Evolutionary conservation across 352 stramenopile species (phyloP), one percentile per base, ranked within the genome.

Genomic region (Phytophthora cactorum): DNA sequence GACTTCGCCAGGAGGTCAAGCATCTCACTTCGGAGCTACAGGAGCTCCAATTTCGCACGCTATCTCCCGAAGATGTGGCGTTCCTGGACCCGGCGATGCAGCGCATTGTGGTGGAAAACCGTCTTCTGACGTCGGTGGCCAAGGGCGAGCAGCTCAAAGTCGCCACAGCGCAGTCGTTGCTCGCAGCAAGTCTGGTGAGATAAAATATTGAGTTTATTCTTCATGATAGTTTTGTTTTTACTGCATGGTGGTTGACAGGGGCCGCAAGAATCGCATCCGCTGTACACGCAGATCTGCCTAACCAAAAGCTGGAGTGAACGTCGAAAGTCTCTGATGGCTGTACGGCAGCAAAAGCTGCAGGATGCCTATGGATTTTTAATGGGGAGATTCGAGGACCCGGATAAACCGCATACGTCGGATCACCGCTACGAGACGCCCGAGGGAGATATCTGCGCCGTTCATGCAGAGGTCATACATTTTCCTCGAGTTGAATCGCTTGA

Each of bases 101-200:
- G 17, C 28, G 62, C 6, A 55, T 58, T 17, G 29, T 67, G 32
- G 59, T 54, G 3, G 44, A 76, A 52, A 78, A 83, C 46, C 43
- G 53, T 7, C 52, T 70, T 3, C 5, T 84, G 44, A 68, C 49
- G 12, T 68, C 69, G 3, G 63, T 72, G 22, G 71, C 74, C 41
- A 66, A 74, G 31, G 56, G 49, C 1, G 70, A 84, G 58, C 76
- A 79, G 55, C 66, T 84, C n/a, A 59, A 64, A 44, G 51, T 79
- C 9, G 72, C 76, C 6, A 65, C 22, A 5, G 65, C 66, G 14
- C 75, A 78, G 36, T 84, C 72, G 14, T 66, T 84, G 41, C 44
- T 81, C 29, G 41, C 58, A 1, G 60, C 74, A 31, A 76, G 70
- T 49, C 12, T 75, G 14, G 62, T 75, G 27, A 39, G 52, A 52